Evolutionary conservation across 2,329 filamentous ascomycete species (phyloP), one percentile per base, ranked within the genome.

Genomic region (Raffaelea arxii): DNA sequence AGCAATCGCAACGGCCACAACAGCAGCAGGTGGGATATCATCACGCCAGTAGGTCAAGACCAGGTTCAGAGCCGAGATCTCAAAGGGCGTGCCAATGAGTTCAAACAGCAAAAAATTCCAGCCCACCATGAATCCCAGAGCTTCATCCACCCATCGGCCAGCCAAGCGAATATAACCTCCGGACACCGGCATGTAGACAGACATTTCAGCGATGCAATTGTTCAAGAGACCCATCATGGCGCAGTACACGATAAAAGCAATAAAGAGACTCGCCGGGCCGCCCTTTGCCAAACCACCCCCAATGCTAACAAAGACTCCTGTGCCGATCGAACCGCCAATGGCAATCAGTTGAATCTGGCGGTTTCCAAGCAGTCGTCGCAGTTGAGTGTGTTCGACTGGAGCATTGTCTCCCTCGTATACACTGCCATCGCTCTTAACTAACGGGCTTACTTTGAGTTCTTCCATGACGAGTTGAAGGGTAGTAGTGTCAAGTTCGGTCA

Each of bases 81-180:
- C 65, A 50, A 64, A 68, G 3, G 65, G 65, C 38, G 68, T 67
- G 1, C 66, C 56, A 41, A 61, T 56, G 2, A 65, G 65, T 47
- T 68, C 63, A 53, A 66, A 68, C 21, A 68, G 55, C 46, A 68
- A 68, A 53, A 67, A 68, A 50, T 67, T 68, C 64, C 63, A 68
- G 21, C 64, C 65, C 16, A 62, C 66, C 58, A 70, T 71, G 55
- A 83, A 82, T 27, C 78, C 78, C 19, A 78, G 65, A 10, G 79
- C 70, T n/a, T 82, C 78, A 58, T 84, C 80, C 10, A 78, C 76
- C 75, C 78, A 84, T 53, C 78, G 68, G 24, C 78, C 78, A 4
- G 78, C 78, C 55, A 82, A 69, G 49, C 80, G 77, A 52, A 84
- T 74, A 57, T 82, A 83, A 2, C 75, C 75, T 51, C 79, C 78